Evolutionary conservation across 2,329 filamentous ascomycete species (phyloP), one percentile per base, ranked within the genome.

Genomic region (Nannizzia gypsea): DNA sequence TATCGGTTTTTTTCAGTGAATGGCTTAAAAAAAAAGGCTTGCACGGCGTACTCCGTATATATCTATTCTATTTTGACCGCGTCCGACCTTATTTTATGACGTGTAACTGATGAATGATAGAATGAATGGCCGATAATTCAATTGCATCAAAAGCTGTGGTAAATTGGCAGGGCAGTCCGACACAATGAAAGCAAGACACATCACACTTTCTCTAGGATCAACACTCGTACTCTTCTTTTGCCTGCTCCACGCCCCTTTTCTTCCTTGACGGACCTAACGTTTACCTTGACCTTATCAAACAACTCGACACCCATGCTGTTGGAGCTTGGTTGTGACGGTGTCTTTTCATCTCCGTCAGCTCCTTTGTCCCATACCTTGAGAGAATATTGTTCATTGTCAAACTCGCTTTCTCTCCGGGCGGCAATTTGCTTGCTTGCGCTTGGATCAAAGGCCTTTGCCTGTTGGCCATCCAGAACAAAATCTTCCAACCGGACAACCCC

Each of bases 201-300:
- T 60, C 63, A 65, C 46, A 59, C 62, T 59, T 67, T 65, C 24
- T 69, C 70, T 22, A 73, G 64, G 31, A 78, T 71, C 62, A 77
- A 66, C 58, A 78, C 73, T 34, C 76, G 68, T 8, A 78, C 76
- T 63, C 74, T 92, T 65, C 93, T 84, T 85, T 97, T 99, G 60
- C 93, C 93, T n/a, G 92, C 96, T 62, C 84, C 84, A 76, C 76
- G 72, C 20, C 73, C 72, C 42, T 72, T 74, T 63, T 95, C 89
- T 73, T 99, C 93, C 78, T 91, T 89, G 70, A 95, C 87, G 71
- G 97, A 95, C 67, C 85, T 89, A 64, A 99, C 90, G 70, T 86
- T 84, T 13, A 99, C 92, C 67, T 80, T 83, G 65, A 99, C 88
- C 79, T 92, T 95, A 73, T 93, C 85, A 79, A 99, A 99, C 62